Base-by-base conservation (phyloP, 2,329 filamentous ascomycete genomes). In the Colletotrichum sp. region DNA sequence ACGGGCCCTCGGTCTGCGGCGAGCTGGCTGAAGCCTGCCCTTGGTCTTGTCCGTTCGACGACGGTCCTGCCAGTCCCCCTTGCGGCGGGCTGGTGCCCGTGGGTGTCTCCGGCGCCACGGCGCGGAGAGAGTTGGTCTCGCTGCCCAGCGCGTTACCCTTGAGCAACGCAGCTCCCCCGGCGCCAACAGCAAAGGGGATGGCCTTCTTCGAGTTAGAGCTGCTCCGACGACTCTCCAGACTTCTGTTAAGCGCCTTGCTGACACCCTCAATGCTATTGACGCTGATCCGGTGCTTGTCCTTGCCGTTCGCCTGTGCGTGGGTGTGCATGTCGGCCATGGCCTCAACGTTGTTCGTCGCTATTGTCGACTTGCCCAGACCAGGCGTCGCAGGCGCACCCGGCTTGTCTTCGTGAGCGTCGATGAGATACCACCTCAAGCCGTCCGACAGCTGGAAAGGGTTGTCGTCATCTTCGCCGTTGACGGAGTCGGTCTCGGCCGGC, bases 391-490 rank as follows among this genome's bases (percentile, higher is more conserved):
- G 97, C 4, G 96, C 96, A 2, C 94, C 94, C 1, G 95, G 92
- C 82, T 98, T 98, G 84, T 99, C 97, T 85, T 99, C 97, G 3
- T 92, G 90, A 0, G 97, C 97, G 82, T 99, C 96, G 43, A 99
- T 93, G 7, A 99, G 90, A 84, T 98, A 99, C 97, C 97, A 99
- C 39, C 96, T 93, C 64, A 99, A 87, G 4, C 97, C 97, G 81
- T 99, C 97, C 0, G 96, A 98, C 14, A 99, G 90, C 80, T 98
- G 96, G 83, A 99, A 99, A 0, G 97, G 97, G 81, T 99, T 99
- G 78, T 99, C 97, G 78, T 98, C 96, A 78, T 98, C 95, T 55
- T 93, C 92, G 59, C 70, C 74, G 66, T 88, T 89, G 39, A 87
- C 80, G 2, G 89, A 90, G 74, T 90, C 89, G 2, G 86, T 87